Percentiles rank a stretch among this genome's conserved stretches.
Conservation (phyloP, 2,329 filamentous ascomycete genomes). For the Ilyonectria sp. region DNA sequence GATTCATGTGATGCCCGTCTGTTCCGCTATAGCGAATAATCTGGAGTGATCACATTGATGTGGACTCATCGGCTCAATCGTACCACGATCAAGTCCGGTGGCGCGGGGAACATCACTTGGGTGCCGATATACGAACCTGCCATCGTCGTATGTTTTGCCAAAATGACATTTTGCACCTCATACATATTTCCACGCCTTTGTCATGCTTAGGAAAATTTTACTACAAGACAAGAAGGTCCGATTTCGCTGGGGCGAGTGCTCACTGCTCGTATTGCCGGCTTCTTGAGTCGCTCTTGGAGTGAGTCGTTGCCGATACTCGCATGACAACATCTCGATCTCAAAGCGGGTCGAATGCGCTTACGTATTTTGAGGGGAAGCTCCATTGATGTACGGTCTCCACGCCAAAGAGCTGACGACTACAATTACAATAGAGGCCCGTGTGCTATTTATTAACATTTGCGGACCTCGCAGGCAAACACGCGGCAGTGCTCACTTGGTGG, state of each 20-base stretch:
- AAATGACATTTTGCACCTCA: background rate
- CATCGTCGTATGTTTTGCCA: slow-evolving; percentile 9
- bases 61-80: background rate
- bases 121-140: slow-evolving; percentile 14
- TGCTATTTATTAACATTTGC: slow-evolving; percentile 28
- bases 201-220: slow-evolving; percentile 10
- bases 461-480: background rate
- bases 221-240: background rate
- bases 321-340: background rate
- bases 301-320: background rate
- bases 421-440: slow-evolving; percentile 6
- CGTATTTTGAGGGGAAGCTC: background rate
- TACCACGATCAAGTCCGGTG: background rate
- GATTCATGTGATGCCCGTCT: slow-evolving; percentile 20
- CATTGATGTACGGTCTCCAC: background rate
- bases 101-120: slow-evolving; percentile 18
- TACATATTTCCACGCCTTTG: slow-evolving; percentile 5
- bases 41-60: background rate
- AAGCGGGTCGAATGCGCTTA: background rate
- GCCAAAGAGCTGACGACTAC: background rate
- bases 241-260: slow-evolving; percentile 4
- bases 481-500: slow-evolving; percentile 12
- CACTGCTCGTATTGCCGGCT: background rate
- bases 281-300: background rate
- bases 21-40: slow-evolving; percentile 4